Base-by-base conservation (phyloP, 75 land plant species). In the Isoetes taiwanensis region DNA sequence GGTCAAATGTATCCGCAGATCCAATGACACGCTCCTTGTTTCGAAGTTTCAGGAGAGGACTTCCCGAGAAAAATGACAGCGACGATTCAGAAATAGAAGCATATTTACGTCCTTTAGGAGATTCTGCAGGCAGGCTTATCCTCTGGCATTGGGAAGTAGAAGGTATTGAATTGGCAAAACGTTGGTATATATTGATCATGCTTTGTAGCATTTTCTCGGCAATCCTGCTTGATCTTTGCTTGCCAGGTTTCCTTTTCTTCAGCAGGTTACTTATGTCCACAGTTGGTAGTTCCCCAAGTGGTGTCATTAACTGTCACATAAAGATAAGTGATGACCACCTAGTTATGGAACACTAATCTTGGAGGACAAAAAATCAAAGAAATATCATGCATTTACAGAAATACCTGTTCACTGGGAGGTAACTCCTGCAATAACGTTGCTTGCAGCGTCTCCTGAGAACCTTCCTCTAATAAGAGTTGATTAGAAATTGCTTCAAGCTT, bases 141-240 rank as follows among this genome's bases (percentile, higher is more conserved):
- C 25, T 65, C 78, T 2, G 43, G 31, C 24, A 72, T 40, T 34
- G 72, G 66, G 1, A 62, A 64, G 61, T 69, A 68, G 20, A 67
- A 46, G n/a, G 75, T 14, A 73, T 63, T 59, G 85, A 65, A 61
- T 81, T 80, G 38, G 90, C 68, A 41, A 88, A 65, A 68, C 74
- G 81, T 17, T 75, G 59, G 56, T 81, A 88, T 32, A 88, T 88
- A 57, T 79, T 72, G 71, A 67, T 77, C 95, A 88, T 88, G 57
- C 85, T 81, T 24, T 67, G 57, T 11, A 88, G 77, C 95, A 88
- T 88, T 70, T 84, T 72, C 66, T 88, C 83, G 59, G 95, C 84
- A 24, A 88, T 72, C 34, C 56, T 29, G 54, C 84, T 88, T 2
- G 95, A 84, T 28, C 79, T 32, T 16, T 68, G 43, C 73, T n/a